Base-by-base conservation (phyloP, 1,284 basidiomycete genomes). In the Apiotrichum domesticum region DNA sequence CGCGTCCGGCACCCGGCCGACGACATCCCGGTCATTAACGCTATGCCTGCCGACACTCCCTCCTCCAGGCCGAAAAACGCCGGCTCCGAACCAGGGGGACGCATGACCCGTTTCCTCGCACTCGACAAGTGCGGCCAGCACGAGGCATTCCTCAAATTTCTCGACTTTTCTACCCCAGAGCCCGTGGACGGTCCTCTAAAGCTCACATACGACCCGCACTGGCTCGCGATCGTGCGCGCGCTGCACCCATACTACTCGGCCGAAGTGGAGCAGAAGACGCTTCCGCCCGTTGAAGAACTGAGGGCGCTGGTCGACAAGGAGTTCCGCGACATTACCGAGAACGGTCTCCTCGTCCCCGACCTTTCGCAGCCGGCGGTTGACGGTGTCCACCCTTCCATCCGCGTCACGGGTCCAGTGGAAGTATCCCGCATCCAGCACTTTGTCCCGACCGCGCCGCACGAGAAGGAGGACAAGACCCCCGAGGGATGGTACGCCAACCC, bases 171-270 rank as follows among this genome's bases (percentile, higher is more conserved):
- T 0, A 64, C 76, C 0, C 75, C 76, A 0, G 49, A 56, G 6
- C 41, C 63, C 43, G 44, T 55, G 35, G 56, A 56, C 47, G 65
- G 61, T 46, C 65, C 70, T 0, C 79, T 82, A 33, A 76, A 70
- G 1, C 63, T 87, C 35, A 79, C 81, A 1, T 97, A 84, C 74
- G 90, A 96, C 70, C 86, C 86, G 3, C 83, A 91, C 73, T 98
- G 95, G 96, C 84, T 98, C 21, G 93, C 93, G 0, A 92, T 98
- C 70, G 86, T 85, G 0, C 86, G 88, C 4, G 91, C 89, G 0
- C 86, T 94, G 64, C 85, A 95, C 64, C 84, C 85, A 0, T 87
- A 83, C 76, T 81, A 98, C 60, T 85, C 87, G 1, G 68, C 78
- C 1, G 78, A 79, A 0, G 71, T 73, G 6, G 83, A 85, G 54